Base-by-base conservation (phyloP, 192 early-diverging fungal genomes). In the Linnemannia elongata region DNA sequence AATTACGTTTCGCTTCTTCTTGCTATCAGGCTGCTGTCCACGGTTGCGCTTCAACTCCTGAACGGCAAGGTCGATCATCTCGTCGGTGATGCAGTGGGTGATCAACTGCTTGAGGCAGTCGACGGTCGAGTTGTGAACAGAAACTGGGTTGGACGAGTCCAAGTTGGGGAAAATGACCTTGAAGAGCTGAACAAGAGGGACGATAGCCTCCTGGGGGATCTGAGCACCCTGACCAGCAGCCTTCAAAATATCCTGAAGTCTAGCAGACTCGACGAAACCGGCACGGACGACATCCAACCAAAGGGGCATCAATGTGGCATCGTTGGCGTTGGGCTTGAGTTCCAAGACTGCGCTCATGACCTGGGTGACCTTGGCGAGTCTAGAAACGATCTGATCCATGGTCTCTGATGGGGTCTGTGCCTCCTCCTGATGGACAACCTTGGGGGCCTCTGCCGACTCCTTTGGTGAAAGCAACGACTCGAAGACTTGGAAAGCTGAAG, bases 241-340 rank as follows among this genome's bases (percentile, higher is more conserved):
- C 42, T 39, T 87, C 76, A 87, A 75, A 5, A 78, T 30, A 24
- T 63, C 71, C 47, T 87, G 85, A 49, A 87, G 47, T 75, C 85
- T 90, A 33, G 96, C 93, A 77, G 94, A 94, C n/a, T 93, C 88
- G 20, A 89, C 79, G 83, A 96, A 97, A 1, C 94, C 94, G 77
- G 93, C 93, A 42, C 92, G 90, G 18, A 98, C 91, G 63, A 98
- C 93, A 70, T 93, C 92, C 68, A 98, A 90, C 97, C 97, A 98
- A 22, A 95, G 83, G 63, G 97, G 96, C 81, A 94, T 93, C 71
- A 96, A 88, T 69, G 92, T 90, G n/a, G 93, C 91, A 82, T 99
- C 97, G 84, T 95, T 95, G 55, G 92, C 90, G 85, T 95, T 95
- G 68, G 97, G 97, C 81, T 95, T 95, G 35, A 99, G 92, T 55